Base-by-base conservation (phyloP, 495 filamentous ascomycete genomes). In the Aspergillus bertholletiae region DNA sequence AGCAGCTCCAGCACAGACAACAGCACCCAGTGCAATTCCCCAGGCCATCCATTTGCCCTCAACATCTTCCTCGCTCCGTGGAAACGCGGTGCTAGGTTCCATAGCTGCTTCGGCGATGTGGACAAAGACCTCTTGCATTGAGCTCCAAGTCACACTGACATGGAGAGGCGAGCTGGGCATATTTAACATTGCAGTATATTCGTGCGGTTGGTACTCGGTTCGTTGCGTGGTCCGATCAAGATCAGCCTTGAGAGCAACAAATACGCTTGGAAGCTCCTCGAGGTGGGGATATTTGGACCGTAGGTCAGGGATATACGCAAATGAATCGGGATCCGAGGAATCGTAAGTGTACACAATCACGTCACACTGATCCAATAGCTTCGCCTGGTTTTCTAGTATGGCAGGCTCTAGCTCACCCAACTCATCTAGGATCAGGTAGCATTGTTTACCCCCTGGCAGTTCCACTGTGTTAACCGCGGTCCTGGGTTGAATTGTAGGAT, bases 401-500 rank as follows among this genome's bases (percentile, higher is more conserved):
- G 94, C 92, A 0, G 91, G 88, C 61, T 97, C 94, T 35, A 96
- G 75, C 67, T 97, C 91, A n/a, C 95, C 95, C 2, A 97, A 84
- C 66, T 98, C 94, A 62, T 95, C 88, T 49, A 97, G 77, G 55
- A 98, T 97, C 21, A 98, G 79, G 63, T 97, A 97, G 71, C 90
- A 96, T 69, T 98, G 95, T 62, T 96, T 96, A 22, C 94, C 94
- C 24, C 94, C 94, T 45, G 89, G 91, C 2, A 98, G 82, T 63
- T 98, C 94, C 17, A 98, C 94, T 55, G 89, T 96, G 66, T 98
- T 97, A 58, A 97, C 93, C 3, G 91, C 92, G 2, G 89, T 88
- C 12, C 90, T 86, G 5, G 92, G 92, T 59, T 95, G 92, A 64
- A 97, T 96, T 24, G 93, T 97, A 1, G 95, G 95, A 54, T 89